Percentiles rank a stretch among this genome's conserved stretches.
These are phyloP conservation scores for Neospermospora avenae DNA, from an alignment of 2,329 filamentous ascomycete genomes.

Conservation along the genomic window DNA sequence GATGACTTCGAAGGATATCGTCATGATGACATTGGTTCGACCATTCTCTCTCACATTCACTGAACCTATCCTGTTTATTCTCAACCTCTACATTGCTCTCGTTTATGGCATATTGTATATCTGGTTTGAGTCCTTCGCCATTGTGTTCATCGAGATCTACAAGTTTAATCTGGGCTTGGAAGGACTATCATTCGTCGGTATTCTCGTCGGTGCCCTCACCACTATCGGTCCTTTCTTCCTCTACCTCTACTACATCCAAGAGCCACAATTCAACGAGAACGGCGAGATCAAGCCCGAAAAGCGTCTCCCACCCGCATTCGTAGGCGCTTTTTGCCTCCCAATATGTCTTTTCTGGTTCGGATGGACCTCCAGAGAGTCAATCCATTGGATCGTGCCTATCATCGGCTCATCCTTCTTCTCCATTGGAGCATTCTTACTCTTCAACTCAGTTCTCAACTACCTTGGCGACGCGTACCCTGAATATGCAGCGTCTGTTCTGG, in stretches of 20 bases:
- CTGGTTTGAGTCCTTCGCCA: conserved; percentile 60
- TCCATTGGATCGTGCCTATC: conserved; percentile 56
- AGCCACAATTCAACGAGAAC: conserved; percentile 45
- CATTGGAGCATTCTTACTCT: conserved; percentile 44
- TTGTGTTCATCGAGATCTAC: conserved; percentile 59
- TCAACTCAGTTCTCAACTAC: conserved; percentile 45
- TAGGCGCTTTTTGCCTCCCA: conserved; percentile 50
- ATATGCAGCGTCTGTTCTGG: conserved; percentile 39
- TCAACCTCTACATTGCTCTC: conserved; percentile 59
- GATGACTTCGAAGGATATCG: conserved; percentile 45
- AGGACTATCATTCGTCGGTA: conserved; percentile 58
- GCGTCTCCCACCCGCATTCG: conserved; percentile 52
- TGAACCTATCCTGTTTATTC: conserved; percentile 59
- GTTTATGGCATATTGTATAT: conserved; percentile 60
- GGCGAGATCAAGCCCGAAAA: conserved; percentile 51
- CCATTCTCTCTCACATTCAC: conserved; percentile 56
- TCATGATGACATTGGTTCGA: conserved; percentile 54
- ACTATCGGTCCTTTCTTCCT: conserved; percentile 47
- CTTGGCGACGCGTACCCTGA: conserved; percentile 38
- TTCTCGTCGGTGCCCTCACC: conserved; percentile 49
- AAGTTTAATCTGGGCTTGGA: conserved; percentile 54
- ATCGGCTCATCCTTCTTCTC: conserved; percentile 45
- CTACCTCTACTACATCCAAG: conserved; percentile 46
- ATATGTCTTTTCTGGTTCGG: conserved; percentile 55
- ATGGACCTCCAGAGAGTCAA: conserved; percentile 48